Base-by-base conservation (phyloP, 306 rosid genomes). In the Dryas octopetala region DNA sequence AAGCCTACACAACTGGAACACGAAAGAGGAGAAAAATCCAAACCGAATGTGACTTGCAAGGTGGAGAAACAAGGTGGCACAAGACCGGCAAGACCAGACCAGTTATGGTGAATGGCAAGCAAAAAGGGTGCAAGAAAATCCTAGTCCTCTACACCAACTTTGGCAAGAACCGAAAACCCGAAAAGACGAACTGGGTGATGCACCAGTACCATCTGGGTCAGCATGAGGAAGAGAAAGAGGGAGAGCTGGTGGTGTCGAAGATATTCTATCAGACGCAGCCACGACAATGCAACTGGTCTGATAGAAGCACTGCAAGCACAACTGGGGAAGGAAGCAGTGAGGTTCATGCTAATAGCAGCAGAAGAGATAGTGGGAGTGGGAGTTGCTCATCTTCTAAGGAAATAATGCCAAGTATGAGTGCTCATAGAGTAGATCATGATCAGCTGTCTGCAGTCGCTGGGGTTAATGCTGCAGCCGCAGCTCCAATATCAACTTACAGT, bases 1-100 rank as follows among this genome's bases (percentile, higher is more conserved):
- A 92, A 83, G 99, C 99, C 0, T 95, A 95, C 72, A 96, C 99
- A n/a, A 96, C 99, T 0, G 99, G 99, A n/a, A 96, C 98, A 80
- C 70, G 99, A 76, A 95, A 95, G 84, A 78, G 99, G 41, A 89
- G 98, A 63, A 95, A 92, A 76, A 92, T 95, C 73, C 99, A 95
- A 74, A 95, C 82, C 1, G 97, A 95, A 68, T 87, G 91, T 23
- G 97, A 90, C 67, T 71, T 89, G 51, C 93, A 88, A 52, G 97
- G 92, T 0, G 99, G 97, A 6, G 99, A 95, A 81, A 95, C 99
- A 0, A 67, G 99, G 68, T 95, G 99, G 99, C 99, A 95, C 83
- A 95, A 95, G 82, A 95, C 99, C 1, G 99, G 99, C 4, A 95
- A 95, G 61, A 95, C 99, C 0, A 85, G 99, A 66, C 92, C 98